These are phyloP conservation scores for Kurtzmaniella quercitrusa DNA, from an alignment of 1,139 yeast species.

Conservation along the genomic window DNA sequence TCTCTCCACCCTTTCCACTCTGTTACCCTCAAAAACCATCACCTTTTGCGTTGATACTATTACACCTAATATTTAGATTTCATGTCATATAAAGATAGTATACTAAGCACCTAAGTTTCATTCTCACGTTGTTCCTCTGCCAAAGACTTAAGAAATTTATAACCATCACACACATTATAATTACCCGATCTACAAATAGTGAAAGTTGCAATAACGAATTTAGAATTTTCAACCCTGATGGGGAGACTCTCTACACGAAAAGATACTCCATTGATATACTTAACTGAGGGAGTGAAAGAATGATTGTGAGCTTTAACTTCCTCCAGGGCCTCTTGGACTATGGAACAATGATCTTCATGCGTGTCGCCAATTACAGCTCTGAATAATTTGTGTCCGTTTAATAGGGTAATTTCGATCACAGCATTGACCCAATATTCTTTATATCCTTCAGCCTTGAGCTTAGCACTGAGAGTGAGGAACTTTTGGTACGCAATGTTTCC, in stretches of 20 bases:
- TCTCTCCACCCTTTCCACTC: no score
- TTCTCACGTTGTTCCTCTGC: not conserved
- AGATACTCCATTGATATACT: constrained; percentile 29
- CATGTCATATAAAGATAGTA: no score
- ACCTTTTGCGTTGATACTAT: no score
- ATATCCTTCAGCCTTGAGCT: no score
- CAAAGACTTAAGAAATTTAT: not conserved
- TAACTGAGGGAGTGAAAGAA: constrained; percentile 54
- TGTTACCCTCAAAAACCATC: no score
- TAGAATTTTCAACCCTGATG: constrained; percentile 38
- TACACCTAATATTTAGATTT: no score
- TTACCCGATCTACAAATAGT: constrained; percentile 59
- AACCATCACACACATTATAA: constrained; percentile 35
- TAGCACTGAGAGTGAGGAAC: constrained; percentile 18
- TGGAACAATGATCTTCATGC: constrained; percentile 50
- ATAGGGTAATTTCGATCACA: constrained; percentile 47
- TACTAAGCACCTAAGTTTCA: no score
- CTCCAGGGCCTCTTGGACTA: constrained; percentile 54
- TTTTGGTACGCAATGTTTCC: constrained; percentile 30
- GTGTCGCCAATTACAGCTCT: constrained; percentile 44
- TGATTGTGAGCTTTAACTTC: constrained; percentile 50
- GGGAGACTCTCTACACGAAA: constrained; percentile 65
- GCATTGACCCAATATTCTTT: no score
- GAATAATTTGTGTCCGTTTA: constrained; percentile 50
- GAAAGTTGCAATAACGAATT: constrained; percentile 48